Evolutionary conservation across 2,329 filamentous ascomycete species (phyloP).

Genomic region (Xylaria sp.): DNA sequence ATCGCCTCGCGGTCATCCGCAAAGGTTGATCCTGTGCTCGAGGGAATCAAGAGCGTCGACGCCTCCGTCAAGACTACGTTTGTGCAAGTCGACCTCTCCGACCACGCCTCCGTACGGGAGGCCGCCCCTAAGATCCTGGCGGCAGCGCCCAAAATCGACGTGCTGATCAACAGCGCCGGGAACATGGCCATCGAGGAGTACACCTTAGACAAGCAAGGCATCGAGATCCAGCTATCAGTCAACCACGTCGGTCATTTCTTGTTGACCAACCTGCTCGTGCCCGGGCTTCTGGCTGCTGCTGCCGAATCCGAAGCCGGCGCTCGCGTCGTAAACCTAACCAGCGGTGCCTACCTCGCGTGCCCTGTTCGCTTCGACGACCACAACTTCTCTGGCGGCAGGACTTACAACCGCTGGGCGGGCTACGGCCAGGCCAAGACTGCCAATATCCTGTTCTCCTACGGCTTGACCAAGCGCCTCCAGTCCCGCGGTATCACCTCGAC

Average conservation of each 20-base stretch:
- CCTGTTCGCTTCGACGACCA: conserved; percentile 47
- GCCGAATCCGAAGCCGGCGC: conserved; percentile 31
- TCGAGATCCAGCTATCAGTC: conserved; percentile 47
- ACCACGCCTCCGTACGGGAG: conserved; percentile 26
- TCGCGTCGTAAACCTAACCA: conserved; percentile 47
- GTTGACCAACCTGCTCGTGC: conserved; percentile 49
- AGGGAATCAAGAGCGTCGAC: conserved; percentile 23
- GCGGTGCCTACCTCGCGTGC: conserved; percentile 42
- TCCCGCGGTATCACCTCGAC: conserved; percentile 36
- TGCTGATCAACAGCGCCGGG: conserved; percentile 31
- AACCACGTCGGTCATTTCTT: conserved; percentile 55
- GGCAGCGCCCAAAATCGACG: conserved; percentile 25
- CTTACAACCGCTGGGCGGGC: conserved; percentile 45
- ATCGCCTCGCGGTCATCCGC: conserved; percentile 27
- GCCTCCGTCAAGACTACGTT: conserved; percentile 28
- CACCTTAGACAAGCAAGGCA: conserved; percentile 30
- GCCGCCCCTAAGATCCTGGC: conserved; percentile 25
- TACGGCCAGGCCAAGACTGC: conserved; percentile 54
- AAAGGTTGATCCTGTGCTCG: conserved; percentile 28
- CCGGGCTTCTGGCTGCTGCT: conserved; percentile 43
- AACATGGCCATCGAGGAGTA: conserved; percentile 31
- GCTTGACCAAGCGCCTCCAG: conserved; percentile 38
- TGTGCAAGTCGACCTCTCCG: conserved; percentile 29
- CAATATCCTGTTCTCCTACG: conserved; percentile 46
- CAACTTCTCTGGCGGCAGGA: conserved; percentile 41